Base-by-base conservation (phyloP, 768 basidiomycete genomes). In the Tulasnella sp. region DNA sequence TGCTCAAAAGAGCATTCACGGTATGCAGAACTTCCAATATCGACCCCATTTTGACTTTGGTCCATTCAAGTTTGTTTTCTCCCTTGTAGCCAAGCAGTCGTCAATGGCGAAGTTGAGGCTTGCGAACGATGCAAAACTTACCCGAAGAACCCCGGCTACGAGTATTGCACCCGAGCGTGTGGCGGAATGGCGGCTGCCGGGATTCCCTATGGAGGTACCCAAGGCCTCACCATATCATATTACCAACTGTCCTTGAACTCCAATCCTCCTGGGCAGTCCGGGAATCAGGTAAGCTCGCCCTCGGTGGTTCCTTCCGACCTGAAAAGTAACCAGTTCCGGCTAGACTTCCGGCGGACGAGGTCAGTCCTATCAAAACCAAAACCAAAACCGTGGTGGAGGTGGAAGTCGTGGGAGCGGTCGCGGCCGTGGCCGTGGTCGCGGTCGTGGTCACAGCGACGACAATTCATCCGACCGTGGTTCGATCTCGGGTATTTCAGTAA, bases 71-170 rank as follows among this genome's bases (percentile, higher is more conserved):
- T 44, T 44, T 40, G 40, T 9, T 44, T 44, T 44, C 14, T 44
- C 14, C 42, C 18, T 44, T 1, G 16, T 44, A 75, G 74, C 7
- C 27, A 75, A 75, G 74, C 74, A 21, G 74, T 75, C 21, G 18
- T 6, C 34, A 75, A 75, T 52, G 44, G 74, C 34, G 74, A 75
- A 48, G 74, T 48, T 44, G 40, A 44, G 18, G 40, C 10, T 40
- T 75, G 74, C 44, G 44, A 44, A 34, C 42, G 34, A 44, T 75
- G 74, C 74, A 21, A 24, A 27, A 36, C 18, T 36, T 75, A 44
- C 18, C 74, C 74, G 40, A 48, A 46, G 44, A 75, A 75, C 44
- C 74, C 74, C 24, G 74, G 74, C 27, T 75, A 46, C 74, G 74
- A 75, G 7, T 75, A 46, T 14, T 75, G 74, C 74, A 68, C 62